phyloP scores from a whole-genome alignment of 768 basidiomycete species.

The Mycena chlorophos region DNA sequence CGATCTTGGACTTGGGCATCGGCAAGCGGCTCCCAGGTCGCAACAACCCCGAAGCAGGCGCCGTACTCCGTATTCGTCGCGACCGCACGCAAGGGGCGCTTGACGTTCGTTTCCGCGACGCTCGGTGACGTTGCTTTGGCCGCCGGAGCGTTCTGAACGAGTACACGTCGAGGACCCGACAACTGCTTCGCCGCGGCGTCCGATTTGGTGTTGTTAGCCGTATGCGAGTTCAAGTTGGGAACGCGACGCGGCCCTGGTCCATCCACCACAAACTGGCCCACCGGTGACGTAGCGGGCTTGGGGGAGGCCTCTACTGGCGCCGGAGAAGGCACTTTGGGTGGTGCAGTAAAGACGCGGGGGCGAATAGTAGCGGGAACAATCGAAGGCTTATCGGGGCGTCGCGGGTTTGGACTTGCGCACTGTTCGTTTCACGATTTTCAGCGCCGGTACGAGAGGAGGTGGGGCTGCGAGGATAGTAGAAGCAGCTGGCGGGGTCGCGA shows the following conservation, averaged over 20 bases:
- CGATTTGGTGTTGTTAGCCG: conserved; percentile 7
- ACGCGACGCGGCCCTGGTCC: conserved; percentile 40
- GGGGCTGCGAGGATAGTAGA: conserved; percentile 24
- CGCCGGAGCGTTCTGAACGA: background rate
- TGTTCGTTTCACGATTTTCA: conserved; percentile 49
- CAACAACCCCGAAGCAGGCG: conserved; percentile 7
- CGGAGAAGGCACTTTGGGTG: background rate
- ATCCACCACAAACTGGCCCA: conserved; percentile 17
- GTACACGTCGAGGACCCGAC: conserved; percentile 18
- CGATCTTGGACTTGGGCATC: conserved; percentile 21
- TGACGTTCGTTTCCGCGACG: conserved; percentile 1
- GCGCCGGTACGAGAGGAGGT: conserved; percentile 42
- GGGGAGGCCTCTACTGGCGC: background rate
- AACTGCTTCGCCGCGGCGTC: background rate
- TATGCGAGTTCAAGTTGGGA: conserved; percentile 17
- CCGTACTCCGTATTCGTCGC: conserved; percentile 4
- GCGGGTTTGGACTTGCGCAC: conserved; percentile 21
- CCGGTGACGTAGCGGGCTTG: conserved; percentile 2
- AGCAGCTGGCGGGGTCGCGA: conserved; percentile 10
- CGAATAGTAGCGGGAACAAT: background rate
- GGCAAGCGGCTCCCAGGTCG: conserved; percentile 19
- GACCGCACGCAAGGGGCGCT: conserved; percentile 17
- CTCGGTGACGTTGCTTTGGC: conserved; percentile 7
- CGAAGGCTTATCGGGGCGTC: conserved; percentile 18
- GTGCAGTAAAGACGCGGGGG: background rate